Evolutionary conservation across 345 rosid genomes (phyloP).

Genomic region (Draba incana): DNA sequence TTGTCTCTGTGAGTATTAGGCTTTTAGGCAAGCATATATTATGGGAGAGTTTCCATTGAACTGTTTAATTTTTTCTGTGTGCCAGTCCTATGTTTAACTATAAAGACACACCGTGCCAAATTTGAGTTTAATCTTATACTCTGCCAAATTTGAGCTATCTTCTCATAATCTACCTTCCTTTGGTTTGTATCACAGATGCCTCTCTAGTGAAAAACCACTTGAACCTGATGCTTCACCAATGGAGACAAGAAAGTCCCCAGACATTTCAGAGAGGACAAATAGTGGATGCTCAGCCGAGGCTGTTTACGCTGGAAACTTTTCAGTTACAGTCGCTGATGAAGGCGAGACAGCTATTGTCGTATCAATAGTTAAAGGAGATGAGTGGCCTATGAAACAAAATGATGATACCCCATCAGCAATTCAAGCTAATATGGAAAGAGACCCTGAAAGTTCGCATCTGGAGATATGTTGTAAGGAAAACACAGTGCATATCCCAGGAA

Average conservation of each 20-base stretch:
- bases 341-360: constrained; percentile 97
- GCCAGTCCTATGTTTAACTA: constrained; percentile 15
- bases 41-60: background rate
- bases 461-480: constrained; percentile 44
- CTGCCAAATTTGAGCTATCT: constrained; percentile 5
- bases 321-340: constrained; percentile 84
- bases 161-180: constrained; percentile 17
- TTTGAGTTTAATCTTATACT: constrained; percentile 13
- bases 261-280: constrained; percentile 47
- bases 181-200: constrained; percentile 58
- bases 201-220: constrained; percentile 50
- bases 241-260: constrained; percentile 46
- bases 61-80: constrained; percentile 12
- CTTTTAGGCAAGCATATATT: constrained; percentile 1
- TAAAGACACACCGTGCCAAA: background rate
- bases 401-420: constrained; percentile 41
- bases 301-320: constrained; percentile 64
- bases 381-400: constrained; percentile 50
- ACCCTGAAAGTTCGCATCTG: constrained; percentile 36
- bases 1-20: constrained; percentile 14
- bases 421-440: constrained; percentile 47
- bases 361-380: constrained; percentile 65
- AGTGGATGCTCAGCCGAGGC: constrained; percentile 53
- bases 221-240: constrained; percentile 48
- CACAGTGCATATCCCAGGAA: constrained; percentile 42